Evolutionary conservation across 768 basidiomycete genomes (phyloP), one percentile per base, ranked within the genome.

Genomic region (Collybia nuda): DNA sequence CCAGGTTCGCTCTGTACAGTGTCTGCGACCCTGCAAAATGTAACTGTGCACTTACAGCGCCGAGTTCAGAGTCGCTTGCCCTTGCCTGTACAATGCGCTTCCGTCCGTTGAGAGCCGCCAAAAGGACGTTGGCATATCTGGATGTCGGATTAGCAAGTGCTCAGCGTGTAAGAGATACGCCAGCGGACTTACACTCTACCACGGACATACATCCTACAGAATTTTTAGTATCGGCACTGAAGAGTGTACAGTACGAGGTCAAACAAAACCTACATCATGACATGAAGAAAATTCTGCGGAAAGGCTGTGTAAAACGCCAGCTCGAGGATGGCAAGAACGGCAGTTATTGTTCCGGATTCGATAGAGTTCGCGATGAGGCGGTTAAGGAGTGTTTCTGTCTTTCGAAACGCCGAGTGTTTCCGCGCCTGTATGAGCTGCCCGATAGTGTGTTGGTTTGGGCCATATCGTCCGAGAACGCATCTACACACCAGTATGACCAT

Each of bases 1-100:
- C 82, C 82, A 81, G 68, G 80, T 26, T 26, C 7, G 24, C 24
- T 26, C 19, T 36, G 40, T 21, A 18, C 12, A 40, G 41, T 18
- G 26, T 17, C 24, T 26, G 24, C 7, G 24, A 26, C 7, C 24
- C 24, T 26, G 24, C 24, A 26, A 26, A 26, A 26, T 26, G 3
- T 26, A 26, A 7, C 24, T 26, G 24, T 26, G 24, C 24, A 26
- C 24, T 26, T 3, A 26, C 24, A 7, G 24, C 24, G 24, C 24
- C 24, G 24, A 26, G 7, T 26, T 3, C 7, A 26, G 24, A 26
- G 3, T 21, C 18, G 28, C 6, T 9, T 9, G 9, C 15, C 26
- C 28, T 24, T 8, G 17, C n/a, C 28, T 17, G 32, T 21, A 28
- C 23, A 38, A 15, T 5, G 32, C 17, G 24, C 28, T 47, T 17